These are phyloP conservation scores for Rhodotorula graminis DNA, from an alignment of 768 basidiomycete genomes.

Conservation along the genomic window DNA sequence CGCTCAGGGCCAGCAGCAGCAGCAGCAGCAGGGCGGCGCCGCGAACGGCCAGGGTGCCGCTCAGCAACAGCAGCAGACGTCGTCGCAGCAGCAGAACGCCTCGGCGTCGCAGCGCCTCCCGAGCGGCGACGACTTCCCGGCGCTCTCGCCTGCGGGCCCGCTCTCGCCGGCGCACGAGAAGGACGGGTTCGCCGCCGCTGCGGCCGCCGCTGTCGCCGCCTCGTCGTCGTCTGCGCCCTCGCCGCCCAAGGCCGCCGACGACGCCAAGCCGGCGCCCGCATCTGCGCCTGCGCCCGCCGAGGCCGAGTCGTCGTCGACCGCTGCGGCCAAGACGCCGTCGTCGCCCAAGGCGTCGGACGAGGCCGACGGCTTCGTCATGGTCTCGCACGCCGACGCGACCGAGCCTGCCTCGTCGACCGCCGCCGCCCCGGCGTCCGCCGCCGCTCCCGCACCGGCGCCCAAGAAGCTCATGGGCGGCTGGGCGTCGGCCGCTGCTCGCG, in stretches of 20 bases:
- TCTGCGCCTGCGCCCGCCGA: neutral
- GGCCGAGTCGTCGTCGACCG: neutral
- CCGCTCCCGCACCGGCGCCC: neutral
- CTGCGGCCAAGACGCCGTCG: too few species aligned
- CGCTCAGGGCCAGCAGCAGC: neutral
- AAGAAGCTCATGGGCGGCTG: conserved; percentile 17
- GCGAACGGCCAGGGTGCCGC: too few species aligned
- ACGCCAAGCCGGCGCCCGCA: neutral
- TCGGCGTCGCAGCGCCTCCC: neutral
- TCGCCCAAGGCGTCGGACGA: conserved; percentile 6
- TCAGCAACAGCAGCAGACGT: neutral
- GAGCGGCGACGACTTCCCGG: conserved; percentile 28
- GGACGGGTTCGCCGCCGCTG: neutral
- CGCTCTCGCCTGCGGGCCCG: conserved; percentile 18
- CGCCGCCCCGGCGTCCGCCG: neutral
- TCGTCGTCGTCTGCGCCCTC: neutral
- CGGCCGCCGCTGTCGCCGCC: neutral
- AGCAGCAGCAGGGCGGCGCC: neutral
- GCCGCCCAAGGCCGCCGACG: neutral
- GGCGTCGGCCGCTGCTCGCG: conserved; percentile 32
- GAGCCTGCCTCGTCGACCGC: neutral
- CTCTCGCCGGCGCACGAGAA: conserved; percentile 5
- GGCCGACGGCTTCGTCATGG: conserved; percentile 23
- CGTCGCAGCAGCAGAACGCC: neutral
- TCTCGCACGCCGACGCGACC: conserved; percentile 20